phyloP scores from a whole-genome alignment of 2,329 filamentous ascomycete genomes.

The Incumbomyces delicatus region DNA sequence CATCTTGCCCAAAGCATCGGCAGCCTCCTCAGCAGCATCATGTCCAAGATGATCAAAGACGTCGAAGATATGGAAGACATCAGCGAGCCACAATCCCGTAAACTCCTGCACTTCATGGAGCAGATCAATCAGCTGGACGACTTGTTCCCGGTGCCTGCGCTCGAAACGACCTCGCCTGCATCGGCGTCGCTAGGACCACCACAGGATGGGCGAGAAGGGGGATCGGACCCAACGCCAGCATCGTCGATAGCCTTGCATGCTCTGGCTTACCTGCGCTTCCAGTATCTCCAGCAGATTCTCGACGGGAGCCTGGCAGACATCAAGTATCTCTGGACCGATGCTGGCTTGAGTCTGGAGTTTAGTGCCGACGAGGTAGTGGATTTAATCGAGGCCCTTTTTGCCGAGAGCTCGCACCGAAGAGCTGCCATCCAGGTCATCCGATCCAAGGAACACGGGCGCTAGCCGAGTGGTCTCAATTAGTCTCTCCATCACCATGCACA shows the following conservation, averaged over 20 bases:
- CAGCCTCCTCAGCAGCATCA: constrained; percentile 47
- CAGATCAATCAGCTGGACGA: constrained; percentile 46
- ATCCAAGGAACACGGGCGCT: not conserved
- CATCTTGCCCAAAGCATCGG: constrained; percentile 54
- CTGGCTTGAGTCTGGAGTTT: constrained; percentile 55
- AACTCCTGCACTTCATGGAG: constrained; percentile 48
- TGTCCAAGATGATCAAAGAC: constrained; percentile 51
- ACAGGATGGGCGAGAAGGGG: constrained; percentile 16
- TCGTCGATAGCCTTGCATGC: constrained; percentile 54
- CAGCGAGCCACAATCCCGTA: constrained; percentile 51
- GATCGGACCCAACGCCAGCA: constrained; percentile 20
- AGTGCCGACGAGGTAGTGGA: constrained; percentile 52
- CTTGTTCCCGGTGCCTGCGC: constrained; percentile 43
- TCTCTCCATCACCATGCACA: too few relatives aligned
- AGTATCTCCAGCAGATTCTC: constrained; percentile 54
- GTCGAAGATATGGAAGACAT: constrained; percentile 56
- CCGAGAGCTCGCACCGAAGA: constrained; percentile 50
- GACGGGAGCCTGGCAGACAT: constrained; percentile 56
- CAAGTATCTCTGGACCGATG: constrained; percentile 55
- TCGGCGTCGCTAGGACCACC: constrained; percentile 6
- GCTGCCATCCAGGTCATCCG: constrained; percentile 50
- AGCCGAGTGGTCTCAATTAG: too few relatives aligned
- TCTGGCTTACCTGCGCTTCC: constrained; percentile 55
- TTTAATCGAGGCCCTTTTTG: constrained; percentile 54
- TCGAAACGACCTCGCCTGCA: constrained; percentile 20